phyloP scores from a whole-genome alignment of 2,329 filamentous ascomycete species.

The Coniochaeta prunicola region DNA sequence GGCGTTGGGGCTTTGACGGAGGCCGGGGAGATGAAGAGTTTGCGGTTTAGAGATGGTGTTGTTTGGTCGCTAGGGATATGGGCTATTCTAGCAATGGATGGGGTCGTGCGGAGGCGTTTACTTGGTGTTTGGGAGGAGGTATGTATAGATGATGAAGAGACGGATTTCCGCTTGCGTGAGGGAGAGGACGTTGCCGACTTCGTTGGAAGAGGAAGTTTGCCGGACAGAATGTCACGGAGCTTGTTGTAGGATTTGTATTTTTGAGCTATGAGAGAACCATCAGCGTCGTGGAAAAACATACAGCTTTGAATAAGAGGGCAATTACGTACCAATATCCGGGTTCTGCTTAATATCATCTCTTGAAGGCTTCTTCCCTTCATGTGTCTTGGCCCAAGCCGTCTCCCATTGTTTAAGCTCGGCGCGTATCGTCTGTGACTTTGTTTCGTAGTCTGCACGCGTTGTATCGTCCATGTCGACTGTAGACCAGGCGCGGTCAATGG shows the following conservation, averaged over 20 bases:
- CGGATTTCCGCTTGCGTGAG: conserved; percentile 30
- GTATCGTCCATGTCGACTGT: conserved; percentile 36
- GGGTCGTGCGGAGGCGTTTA: conserved; percentile 35
- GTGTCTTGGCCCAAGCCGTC: conserved; percentile 51
- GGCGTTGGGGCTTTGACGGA: conserved; percentile 26
- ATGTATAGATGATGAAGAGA: conserved; percentile 18
- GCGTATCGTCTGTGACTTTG: conserved; percentile 49
- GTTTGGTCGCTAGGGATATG: conserved; percentile 29
- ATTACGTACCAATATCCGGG: conserved; percentile 55
- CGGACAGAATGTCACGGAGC: conserved; percentile 50
- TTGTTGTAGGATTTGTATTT: conserved; percentile 76
- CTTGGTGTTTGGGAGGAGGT: conserved; percentile 36
- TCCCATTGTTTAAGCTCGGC: conserved; percentile 70
- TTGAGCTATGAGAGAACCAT: conserved; percentile 36
- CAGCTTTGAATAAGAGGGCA: not conserved
- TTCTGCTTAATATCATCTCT: conserved; percentile 72
- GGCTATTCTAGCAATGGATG: not conserved
- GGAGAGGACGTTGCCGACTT: conserved; percentile 24
- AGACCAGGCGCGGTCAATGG: not conserved
- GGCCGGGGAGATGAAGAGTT: conserved; percentile 49
- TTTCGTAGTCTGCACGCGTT: conserved; percentile 37
- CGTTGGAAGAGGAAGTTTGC: conserved; percentile 36
- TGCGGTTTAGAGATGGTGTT: conserved; percentile 50
- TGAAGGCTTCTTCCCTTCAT: conserved; percentile 61
- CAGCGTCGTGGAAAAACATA: not conserved